Evolutionary conservation across 176 grass and related monocot genomes (phyloP).

Genomic region (Hyparrhenia diplandra): DNA sequence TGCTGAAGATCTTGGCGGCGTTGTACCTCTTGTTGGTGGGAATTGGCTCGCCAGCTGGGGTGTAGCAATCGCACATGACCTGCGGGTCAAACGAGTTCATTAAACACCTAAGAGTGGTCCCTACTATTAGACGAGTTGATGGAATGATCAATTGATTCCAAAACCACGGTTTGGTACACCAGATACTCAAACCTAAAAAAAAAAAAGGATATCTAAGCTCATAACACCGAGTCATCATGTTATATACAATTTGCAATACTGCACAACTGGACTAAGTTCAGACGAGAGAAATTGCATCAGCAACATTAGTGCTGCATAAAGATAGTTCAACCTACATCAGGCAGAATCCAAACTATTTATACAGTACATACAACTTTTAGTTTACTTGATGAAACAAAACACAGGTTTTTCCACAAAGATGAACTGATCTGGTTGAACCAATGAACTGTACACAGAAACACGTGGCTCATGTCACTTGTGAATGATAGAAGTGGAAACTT

Average conservation of each 20-base stretch:
- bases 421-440: neutral
- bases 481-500: slow-evolving; percentile 23
- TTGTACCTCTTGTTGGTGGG: slow-evolving; percentile 82
- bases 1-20: slow-evolving; percentile 82
- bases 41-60: slow-evolving; percentile 84
- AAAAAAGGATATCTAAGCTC: neutral
- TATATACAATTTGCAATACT: neutral
- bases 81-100: slow-evolving; percentile 39
- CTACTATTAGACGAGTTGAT: neutral
- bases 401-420: neutral
- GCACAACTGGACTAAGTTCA: neutral
- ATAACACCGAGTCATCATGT: neutral
- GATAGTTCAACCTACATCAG: neutral
- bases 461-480: neutral
- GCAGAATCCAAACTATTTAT: neutral
- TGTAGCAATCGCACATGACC: slow-evolving; percentile 99
- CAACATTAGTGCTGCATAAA: neutral
- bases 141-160: neutral
- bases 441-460: neutral
- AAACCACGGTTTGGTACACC: slow-evolving; percentile 21
- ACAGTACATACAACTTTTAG: neutral
- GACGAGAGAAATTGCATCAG: neutral
- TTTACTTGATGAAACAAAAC: neutral
- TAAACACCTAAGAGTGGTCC: neutral
- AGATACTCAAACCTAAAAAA: neutral